Conservation (phyloP, 2,329 filamentous ascomycete species). For the Hymenoscyphus fructigenus region DNA sequence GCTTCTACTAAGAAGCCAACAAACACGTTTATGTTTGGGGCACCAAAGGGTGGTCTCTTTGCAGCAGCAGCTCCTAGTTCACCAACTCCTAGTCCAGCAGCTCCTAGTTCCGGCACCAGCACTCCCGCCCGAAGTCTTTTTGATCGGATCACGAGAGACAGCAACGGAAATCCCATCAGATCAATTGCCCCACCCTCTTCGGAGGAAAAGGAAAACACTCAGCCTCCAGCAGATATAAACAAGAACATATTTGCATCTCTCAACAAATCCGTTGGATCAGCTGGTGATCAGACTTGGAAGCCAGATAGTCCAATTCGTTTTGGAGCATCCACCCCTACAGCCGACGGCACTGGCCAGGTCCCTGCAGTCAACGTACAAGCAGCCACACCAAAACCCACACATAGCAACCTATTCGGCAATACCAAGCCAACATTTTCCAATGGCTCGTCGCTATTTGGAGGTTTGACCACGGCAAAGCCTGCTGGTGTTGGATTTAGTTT, state of each 20-base stretch:
- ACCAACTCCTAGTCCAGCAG: slow-evolving; percentile 38
- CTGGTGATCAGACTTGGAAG: slow-evolving; percentile 49
- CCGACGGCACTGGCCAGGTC: slow-evolving; percentile 7
- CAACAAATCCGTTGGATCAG: slow-evolving; percentile 21
- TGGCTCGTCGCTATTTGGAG: slow-evolving; percentile 1
- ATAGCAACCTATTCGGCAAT: slow-evolving; percentile 26
- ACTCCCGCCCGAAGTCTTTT: slow-evolving; percentile 53
- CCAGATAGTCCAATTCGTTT: slow-evolving; percentile 48
- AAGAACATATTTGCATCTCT: slow-evolving; percentile 25
- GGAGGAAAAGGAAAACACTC: slow-evolving; percentile 37
- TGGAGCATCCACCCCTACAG: slow-evolving; percentile 33
- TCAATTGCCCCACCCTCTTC: slow-evolving; percentile 24
- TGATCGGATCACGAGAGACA: slow-evolving; percentile 53
- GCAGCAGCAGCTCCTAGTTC: slow-evolving; percentile 24
- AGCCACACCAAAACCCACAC: slow-evolving; percentile 24
- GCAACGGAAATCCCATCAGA: slow-evolving; percentile 50
- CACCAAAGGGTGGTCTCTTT: slow-evolving; percentile 8
- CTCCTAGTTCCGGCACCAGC: slow-evolving; percentile 34
- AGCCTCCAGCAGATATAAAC: slow-evolving; percentile 25
- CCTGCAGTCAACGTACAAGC: slow-evolving; percentile 25
- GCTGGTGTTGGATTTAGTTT: slow-evolving; percentile 29
- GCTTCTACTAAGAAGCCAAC: slow-evolving; percentile 30
- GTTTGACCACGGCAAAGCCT: slow-evolving; percentile 13
- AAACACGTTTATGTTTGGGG: neutral
- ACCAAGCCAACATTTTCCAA: slow-evolving; percentile 11